Evolutionary conservation across 2,329 filamentous ascomycete genomes (phyloP).

Genomic region (Fusarium protoensiforme): DNA sequence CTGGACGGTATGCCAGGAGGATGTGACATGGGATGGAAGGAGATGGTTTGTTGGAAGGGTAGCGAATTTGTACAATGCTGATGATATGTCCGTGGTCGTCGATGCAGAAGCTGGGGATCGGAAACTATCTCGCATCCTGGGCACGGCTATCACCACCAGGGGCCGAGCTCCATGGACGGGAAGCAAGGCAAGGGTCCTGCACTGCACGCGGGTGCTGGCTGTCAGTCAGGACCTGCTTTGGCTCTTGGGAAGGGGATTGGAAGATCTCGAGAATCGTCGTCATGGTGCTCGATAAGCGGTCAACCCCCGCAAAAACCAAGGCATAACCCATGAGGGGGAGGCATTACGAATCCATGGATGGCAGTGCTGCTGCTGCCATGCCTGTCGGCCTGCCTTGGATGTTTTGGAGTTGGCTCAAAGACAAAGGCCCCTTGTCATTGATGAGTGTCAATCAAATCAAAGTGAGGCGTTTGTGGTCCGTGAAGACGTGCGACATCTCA

Average conservation of each 20-base stretch:
- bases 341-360: slow-evolving; percentile 10
- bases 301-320: slow-evolving; percentile 14
- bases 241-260: not conserved
- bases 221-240: not conserved
- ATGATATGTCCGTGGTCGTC: not conserved
- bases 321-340: not conserved
- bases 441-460: slow-evolving; percentile 13
- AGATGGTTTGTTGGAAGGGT: not conserved
- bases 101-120: slow-evolving; percentile 13
- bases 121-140: slow-evolving; percentile 20
- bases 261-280: slow-evolving; percentile 16
- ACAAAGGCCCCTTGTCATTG: slow-evolving; percentile 13
- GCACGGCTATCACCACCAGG: slow-evolving; percentile 11
- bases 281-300: slow-evolving; percentile 15
- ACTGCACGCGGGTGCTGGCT: not conserved
- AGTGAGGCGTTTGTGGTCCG: slow-evolving; percentile 24
- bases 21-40: not conserved
- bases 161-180: slow-evolving; percentile 4
- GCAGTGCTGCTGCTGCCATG: not conserved
- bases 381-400: not conserved
- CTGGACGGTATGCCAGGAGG: not conserved
- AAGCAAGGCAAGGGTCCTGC: not conserved
- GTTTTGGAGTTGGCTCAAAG: not conserved
- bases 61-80: not conserved
- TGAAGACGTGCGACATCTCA: slow-evolving; percentile 21